phyloP scores from a whole-genome alignment of 257 asterid genomes.

The Capsicum pubescens region DNA sequence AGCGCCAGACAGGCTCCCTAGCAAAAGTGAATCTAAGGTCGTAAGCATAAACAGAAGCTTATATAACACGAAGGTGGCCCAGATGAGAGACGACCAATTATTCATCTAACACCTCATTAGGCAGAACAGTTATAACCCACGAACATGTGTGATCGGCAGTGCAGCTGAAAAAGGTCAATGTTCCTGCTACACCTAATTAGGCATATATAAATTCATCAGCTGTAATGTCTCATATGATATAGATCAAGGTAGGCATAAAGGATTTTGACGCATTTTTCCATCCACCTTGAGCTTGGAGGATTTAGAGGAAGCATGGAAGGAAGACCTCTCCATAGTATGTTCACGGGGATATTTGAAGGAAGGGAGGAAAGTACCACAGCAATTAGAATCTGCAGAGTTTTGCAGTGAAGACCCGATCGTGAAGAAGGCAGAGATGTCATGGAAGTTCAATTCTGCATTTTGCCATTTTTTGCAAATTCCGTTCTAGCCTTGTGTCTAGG shows the following conservation, averaged over 20 bases:
- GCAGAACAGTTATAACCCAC: neutral
- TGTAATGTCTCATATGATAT: neutral
- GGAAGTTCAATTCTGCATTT: neutral
- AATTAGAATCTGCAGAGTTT: neutral
- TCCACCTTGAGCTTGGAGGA: neutral
- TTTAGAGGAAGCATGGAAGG: neutral
- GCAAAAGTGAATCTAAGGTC: conserved; percentile 32
- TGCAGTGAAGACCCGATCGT: neutral
- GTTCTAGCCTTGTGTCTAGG: neutral
- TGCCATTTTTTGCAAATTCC: neutral
- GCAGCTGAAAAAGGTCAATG: conserved; percentile 21
- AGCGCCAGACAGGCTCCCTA: conserved; percentile 97
- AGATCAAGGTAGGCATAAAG: neutral
- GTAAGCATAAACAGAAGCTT: conserved; percentile 34
- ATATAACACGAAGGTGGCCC: conserved; percentile 27
- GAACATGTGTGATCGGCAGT: neutral
- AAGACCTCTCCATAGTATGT: neutral
- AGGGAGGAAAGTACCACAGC: neutral
- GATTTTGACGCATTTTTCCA: conserved; percentile 1
- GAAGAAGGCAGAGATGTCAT: neutral
- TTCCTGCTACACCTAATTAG: conserved; percentile 10
- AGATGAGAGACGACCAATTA: conserved; percentile 7
- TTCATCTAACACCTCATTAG: conserved; percentile 3
- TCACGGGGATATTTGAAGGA: neutral
- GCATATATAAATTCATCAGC: neutral